Conservation (phyloP, 768 basidiomycete species). For the Porphyrellus cyaneotinctus region DNA sequence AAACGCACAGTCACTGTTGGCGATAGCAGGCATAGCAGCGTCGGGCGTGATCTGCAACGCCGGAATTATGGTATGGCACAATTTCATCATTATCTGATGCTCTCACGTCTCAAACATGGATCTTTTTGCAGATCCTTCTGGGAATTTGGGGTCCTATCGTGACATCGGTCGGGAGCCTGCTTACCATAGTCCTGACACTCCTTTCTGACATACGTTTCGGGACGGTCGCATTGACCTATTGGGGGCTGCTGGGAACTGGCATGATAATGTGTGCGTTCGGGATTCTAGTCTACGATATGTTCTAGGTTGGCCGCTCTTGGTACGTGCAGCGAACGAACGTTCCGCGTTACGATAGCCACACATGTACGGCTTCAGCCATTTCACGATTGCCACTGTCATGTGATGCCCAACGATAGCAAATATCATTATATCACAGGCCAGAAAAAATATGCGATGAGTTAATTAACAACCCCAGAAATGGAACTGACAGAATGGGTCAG, state of each 20-base stretch:
- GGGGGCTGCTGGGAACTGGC: slow-evolving; percentile 73
- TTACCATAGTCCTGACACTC: slow-evolving; percentile 90
- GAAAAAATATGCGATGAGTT: slow-evolving; percentile 33
- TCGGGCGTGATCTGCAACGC: slow-evolving; percentile 80
- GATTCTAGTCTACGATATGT: slow-evolving; percentile 71
- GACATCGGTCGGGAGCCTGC: slow-evolving; percentile 84
- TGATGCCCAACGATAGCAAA: slow-evolving; percentile 24
- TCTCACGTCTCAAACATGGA: slow-evolving; percentile 1
- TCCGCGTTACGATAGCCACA: background rate
- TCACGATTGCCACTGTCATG: background rate
- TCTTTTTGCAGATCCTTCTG: slow-evolving; percentile 56
- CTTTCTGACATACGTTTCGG: slow-evolving; percentile 75
- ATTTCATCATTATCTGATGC: background rate
- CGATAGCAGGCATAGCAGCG: slow-evolving; percentile 64
- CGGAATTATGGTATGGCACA: slow-evolving; percentile 67
- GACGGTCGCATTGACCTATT: slow-evolving; percentile 56
- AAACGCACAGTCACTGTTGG: slow-evolving; percentile 39
- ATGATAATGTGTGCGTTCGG: slow-evolving; percentile 82
- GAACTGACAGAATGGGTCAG: slow-evolving; percentile 14
- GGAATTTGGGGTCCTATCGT: slow-evolving; percentile 87
- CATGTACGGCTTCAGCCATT: background rate
- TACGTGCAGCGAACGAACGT: background rate
- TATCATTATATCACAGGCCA: slow-evolving; percentile 42
- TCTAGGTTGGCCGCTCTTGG: slow-evolving; percentile 25
- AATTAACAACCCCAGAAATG: slow-evolving; percentile 30